phyloP scores from a whole-genome alignment of 345 rosid species.

The Triadica sebifera region DNA sequence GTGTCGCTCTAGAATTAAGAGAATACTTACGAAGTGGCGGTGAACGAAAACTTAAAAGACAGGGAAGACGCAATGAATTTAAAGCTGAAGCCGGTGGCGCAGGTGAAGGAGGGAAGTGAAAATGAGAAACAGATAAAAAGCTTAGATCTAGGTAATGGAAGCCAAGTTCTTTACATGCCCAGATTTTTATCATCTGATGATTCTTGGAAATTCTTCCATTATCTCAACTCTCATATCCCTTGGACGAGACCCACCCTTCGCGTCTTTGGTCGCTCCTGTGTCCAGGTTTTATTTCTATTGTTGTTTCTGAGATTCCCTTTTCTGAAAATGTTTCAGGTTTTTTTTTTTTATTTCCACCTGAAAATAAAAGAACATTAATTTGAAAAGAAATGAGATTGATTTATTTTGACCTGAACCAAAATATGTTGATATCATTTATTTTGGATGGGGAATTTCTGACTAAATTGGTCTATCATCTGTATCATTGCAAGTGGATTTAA shows the following conservation, averaged over 20 bases:
- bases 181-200: slow-evolving; percentile 48
- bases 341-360: too few relatives aligned
- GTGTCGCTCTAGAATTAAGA: too few relatives aligned
- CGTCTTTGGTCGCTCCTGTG: slow-evolving; percentile 63
- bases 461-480: background rate
- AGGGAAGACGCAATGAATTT: slow-evolving; percentile 27
- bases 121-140: slow-evolving; percentile 22
- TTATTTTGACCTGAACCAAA: background rate
- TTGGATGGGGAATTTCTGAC: background rate
- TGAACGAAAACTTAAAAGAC: too few relatives aligned
- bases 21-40: too few relatives aligned
- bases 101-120: background rate
- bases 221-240: slow-evolving; percentile 67
- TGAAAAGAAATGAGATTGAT: background rate
- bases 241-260: slow-evolving; percentile 82
- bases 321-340: background rate
- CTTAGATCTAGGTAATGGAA: slow-evolving; percentile 63
- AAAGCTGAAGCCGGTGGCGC: slow-evolving; percentile 21
- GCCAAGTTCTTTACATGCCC: slow-evolving; percentile 56
- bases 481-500: background rate
- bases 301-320: background rate
- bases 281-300: slow-evolving; percentile 48
- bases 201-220: slow-evolving; percentile 68
- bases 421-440: background rate
- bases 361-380: too few relatives aligned